A percentile compares a stretch with the other conserved stretches of the same genome.
Conservation (phyloP, 176 grass and related monocot genomes). For the Zoysia pacifica region DNA sequence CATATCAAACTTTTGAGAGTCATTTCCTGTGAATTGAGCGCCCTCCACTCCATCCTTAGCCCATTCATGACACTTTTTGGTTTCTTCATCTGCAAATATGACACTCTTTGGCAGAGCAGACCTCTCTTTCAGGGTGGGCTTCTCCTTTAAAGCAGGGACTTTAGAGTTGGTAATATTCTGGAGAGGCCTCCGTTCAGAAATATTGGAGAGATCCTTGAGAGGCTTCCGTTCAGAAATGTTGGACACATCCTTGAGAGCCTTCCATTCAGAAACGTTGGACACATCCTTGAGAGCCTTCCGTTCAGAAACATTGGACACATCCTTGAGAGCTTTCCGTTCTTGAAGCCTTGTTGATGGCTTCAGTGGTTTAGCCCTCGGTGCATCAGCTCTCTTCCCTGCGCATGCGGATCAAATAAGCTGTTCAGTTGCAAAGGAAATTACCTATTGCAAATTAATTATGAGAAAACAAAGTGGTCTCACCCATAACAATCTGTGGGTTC, state of each 20-base stretch:
- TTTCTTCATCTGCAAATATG: slow-evolving; percentile 53
- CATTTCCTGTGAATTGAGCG: slow-evolving; percentile 56
- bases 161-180: slow-evolving; percentile 45
- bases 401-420: not conserved
- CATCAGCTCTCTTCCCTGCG: slow-evolving; percentile 56
- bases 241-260: slow-evolving; percentile 17
- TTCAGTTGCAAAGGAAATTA: not conserved
- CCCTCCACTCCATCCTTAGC: slow-evolving; percentile 64
- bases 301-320: slow-evolving; percentile 9
- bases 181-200: not conserved
- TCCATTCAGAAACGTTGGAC: slow-evolving; percentile 44
- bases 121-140: slow-evolving; percentile 17
- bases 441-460: not conserved
- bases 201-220: too few relatives aligned
- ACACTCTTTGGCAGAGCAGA: slow-evolving; percentile 18
- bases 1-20: slow-evolving; percentile 48
- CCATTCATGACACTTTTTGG: slow-evolving; percentile 58
- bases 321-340: slow-evolving; percentile 46
- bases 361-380: slow-evolving; percentile 43
- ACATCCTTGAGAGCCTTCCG: slow-evolving; percentile 58
- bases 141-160: slow-evolving; percentile 46
- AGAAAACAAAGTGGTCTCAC: slow-evolving; percentile 33
- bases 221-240: slow-evolving; percentile 35
- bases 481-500: slow-evolving; percentile 48
- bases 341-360: slow-evolving; percentile 54